Evolutionary conservation across 2,329 filamentous ascomycete genomes (phyloP).

Genomic region (Furcasterigmium sp.): DNA sequence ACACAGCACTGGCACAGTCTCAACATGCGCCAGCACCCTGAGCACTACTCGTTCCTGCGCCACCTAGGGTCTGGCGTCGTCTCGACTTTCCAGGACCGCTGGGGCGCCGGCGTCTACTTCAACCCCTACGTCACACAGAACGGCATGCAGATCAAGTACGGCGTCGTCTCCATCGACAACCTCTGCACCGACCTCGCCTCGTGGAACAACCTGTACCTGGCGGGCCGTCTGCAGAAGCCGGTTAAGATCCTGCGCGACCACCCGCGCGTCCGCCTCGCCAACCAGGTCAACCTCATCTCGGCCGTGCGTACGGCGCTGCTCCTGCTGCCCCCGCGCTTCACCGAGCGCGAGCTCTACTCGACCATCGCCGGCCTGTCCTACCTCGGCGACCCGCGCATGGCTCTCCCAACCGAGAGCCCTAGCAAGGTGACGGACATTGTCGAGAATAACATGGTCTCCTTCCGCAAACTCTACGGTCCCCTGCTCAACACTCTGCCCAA

Average conservation of each 20-base stretch:
- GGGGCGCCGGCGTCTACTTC: conserved; percentile 95
- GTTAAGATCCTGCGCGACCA: conserved; percentile 97
- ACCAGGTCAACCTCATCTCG: conserved; percentile 92
- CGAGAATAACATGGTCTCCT: conserved; percentile 82
- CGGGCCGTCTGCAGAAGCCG: conserved; percentile 91
- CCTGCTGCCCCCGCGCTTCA: conserved; percentile 77
- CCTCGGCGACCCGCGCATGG: conserved; percentile 94
- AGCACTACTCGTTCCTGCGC: conserved; percentile 87
- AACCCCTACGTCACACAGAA: conserved; percentile 94
- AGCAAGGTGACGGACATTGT: conserved; percentile 95
- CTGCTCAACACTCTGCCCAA: conserved; percentile 89
- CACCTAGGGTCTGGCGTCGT: conserved; percentile 81
- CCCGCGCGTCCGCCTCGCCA: conserved; percentile 83
- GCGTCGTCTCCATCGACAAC: conserved; percentile 90
- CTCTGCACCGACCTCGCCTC: conserved; percentile 79
- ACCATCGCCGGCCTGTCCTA: conserved; percentile 93
- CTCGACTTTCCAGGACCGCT: conserved; percentile 77
- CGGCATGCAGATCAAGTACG: conserved; percentile 95
- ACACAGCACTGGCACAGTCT: conserved; percentile 96
- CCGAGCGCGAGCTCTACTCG: conserved; percentile 80
- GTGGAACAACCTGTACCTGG: conserved; percentile 96
- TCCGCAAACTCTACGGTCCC: conserved; percentile 84
- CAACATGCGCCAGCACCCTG: conserved; percentile 80
- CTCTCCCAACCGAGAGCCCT: conserved; percentile 81
- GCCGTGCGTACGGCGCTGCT: conserved; percentile 86